Evolutionary conservation across 257 asterid genomes (phyloP), one percentile per base, ranked within the genome.

Genomic region (Eustoma russellianum): DNA sequence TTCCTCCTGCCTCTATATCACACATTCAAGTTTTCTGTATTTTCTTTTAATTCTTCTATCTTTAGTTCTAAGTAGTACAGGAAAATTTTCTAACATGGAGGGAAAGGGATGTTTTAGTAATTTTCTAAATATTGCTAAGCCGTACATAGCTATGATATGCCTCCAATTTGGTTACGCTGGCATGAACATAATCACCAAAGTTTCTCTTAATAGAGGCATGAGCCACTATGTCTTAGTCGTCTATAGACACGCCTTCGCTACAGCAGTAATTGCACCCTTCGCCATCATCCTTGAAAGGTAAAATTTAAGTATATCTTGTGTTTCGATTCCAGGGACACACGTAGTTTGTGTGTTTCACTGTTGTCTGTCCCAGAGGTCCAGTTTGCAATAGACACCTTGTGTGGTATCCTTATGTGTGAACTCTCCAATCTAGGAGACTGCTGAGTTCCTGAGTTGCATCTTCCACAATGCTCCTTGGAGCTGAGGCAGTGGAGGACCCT

Each of bases 91-190:
- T 34, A 69, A 66, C 61, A 89, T 86, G 96, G 91, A 78, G 57
- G 88, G 81, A 70, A 80, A 71, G 63, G 77, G 85, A 28, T 13
- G 82, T 17, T 3, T 56, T 2, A 68, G 88, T 30, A 74, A 18
- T 50, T 80, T 79, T 53, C 68, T 52, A 13, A 80, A 77, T 55
- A 79, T 19, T 49, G 83, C 88, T 0, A 90, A 82, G 63, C 98
- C 94, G 15, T 90, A 82, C 79, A 78, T 90, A 70, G 98, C 96
- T 46, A 83, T 90, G 95, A 75, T 61, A 17, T 83, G 64, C 0
- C 62, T 90, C 65, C 98, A 90, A 68, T 90, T 90, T 61, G 98
- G 98, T 0, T 90, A 86, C 54, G 98, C 96, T 12, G 98, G 98
- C 0, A 90, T 90, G 98, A 86, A 82, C 53, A 82, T 90, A 14